A percentile compares a stretch with the other conserved stretches of the same genome.
Evolutionary conservation across 345 rosid species (phyloP).

Genomic region (Pistacia atlantica): DNA sequence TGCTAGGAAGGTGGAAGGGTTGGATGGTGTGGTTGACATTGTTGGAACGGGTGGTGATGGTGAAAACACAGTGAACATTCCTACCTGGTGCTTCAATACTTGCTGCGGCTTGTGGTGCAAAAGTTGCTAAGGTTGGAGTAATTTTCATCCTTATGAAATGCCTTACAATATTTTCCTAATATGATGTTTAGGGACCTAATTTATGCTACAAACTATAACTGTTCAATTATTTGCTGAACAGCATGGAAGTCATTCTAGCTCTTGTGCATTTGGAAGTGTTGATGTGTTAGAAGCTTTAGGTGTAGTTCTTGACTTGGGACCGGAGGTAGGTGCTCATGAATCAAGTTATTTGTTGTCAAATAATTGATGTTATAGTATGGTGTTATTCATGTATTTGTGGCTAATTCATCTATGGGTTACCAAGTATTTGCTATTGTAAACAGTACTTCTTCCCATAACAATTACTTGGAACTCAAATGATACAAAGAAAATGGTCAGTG

Average conservation of each 20-base stretch:
- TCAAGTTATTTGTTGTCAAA: neutral
- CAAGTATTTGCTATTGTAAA: no score
- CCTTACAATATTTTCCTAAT: no score
- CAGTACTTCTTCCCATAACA: no score
- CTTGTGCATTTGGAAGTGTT: conserved; percentile 99
- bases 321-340: conserved; percentile 51
- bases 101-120: conserved; percentile 60
- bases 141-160: no score
- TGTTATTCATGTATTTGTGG: no score
- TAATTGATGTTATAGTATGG: no score
- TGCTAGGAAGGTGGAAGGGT: no score
- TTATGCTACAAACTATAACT: conserved; percentile 69
- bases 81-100: conserved; percentile 94
- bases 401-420: no score
- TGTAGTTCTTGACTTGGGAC: conserved; percentile 69
- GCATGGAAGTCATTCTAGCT: conserved; percentile 43
- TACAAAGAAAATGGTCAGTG: no score
- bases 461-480: no score
- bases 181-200: no score
- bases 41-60: conserved; percentile 99
- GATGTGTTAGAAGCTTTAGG: conserved; percentile 90
- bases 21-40: conserved; percentile 53
- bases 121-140: no score
- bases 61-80: conserved; percentile 89
- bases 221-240: neutral